Evolutionary conservation across 2,329 filamentous ascomycete species (phyloP).

Genomic region (Emmonsia crescens): DNA sequence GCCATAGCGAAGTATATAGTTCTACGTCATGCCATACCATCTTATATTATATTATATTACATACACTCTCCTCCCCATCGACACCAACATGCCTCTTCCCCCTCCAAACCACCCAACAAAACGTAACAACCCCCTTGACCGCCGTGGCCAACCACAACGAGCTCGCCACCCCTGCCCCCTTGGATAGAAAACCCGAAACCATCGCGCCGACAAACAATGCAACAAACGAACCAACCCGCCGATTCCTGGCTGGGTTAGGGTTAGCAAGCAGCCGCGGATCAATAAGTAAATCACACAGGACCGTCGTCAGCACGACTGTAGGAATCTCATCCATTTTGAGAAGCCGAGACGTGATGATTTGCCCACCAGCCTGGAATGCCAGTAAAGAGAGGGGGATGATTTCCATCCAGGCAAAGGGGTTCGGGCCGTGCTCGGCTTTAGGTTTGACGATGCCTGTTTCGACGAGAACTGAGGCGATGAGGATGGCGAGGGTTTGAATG

Average conservation of each 20-base stretch:
- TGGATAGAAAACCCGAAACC: slow-evolving; percentile 31
- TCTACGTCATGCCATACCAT: not conserved
- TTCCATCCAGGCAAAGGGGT: slow-evolving; percentile 27
- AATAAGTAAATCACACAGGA: slow-evolving; percentile 30
- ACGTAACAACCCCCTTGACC: slow-evolving; percentile 25
- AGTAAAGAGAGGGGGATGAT: slow-evolving; percentile 29
- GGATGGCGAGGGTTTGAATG: slow-evolving; percentile 27
- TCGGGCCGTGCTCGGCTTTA: slow-evolving; percentile 20
- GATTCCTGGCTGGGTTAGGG: slow-evolving; percentile 24
- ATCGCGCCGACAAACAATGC: slow-evolving; percentile 32
- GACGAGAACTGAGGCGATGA: slow-evolving; percentile 27
- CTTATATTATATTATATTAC: not conserved
- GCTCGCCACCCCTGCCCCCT: slow-evolving; percentile 24
- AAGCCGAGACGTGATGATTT: slow-evolving; percentile 29
- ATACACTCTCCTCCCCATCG: not conserved
- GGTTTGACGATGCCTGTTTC: slow-evolving; percentile 24
- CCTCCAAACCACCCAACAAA: slow-evolving; percentile 30
- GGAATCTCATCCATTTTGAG: slow-evolving; percentile 31
- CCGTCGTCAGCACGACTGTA: slow-evolving; percentile 32
- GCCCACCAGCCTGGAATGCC: slow-evolving; percentile 32
- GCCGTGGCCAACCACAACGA: slow-evolving; percentile 32
- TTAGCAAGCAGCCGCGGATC: slow-evolving; percentile 21
- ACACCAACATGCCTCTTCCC: slow-evolving; percentile 7
- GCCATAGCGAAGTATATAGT: not conserved
- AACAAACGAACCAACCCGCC: slow-evolving; percentile 27